Percentiles rank a stretch among this genome's conserved stretches.
phyloP scores from a whole-genome alignment of 164 flowering plant species.

The Akebia trifoliata region DNA sequence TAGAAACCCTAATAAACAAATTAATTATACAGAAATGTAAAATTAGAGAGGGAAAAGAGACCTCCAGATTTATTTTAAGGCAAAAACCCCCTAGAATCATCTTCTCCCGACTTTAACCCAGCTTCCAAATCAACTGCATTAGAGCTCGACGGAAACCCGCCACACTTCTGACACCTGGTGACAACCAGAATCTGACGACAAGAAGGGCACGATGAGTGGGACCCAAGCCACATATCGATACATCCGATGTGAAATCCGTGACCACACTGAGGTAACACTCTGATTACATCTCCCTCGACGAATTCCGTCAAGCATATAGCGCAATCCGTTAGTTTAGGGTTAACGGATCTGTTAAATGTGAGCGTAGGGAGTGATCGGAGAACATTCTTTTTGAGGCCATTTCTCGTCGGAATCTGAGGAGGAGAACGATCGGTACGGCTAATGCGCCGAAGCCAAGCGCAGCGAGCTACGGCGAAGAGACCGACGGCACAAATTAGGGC shows the following conservation, averaged over 20 bases:
- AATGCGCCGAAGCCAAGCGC: conserved; percentile 75
- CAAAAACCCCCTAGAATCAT: conserved; percentile 31
- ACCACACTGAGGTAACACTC: conserved; percentile 79
- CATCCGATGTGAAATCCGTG: conserved; percentile 82
- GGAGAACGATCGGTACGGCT: conserved; percentile 2
- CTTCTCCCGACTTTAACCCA: conserved; percentile 28
- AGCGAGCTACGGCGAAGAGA: conserved; percentile 74
- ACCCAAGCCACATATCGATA: conserved; percentile 76
- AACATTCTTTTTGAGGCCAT: conserved; percentile 79
- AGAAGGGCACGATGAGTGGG: conserved; percentile 83
- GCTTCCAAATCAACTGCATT: conserved; percentile 16
- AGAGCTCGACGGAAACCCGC: conserved; percentile 30
- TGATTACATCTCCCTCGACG: conserved; percentile 63
- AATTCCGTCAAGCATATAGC: conserved; percentile 85
- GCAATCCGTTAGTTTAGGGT: conserved; percentile 53
- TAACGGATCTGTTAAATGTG: conserved; percentile 28
- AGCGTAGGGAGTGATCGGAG: conserved; percentile 61
- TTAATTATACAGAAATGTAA: background rate
- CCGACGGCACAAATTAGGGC: conserved; percentile 92
- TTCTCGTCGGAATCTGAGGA: conserved; percentile 38
- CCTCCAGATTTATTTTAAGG: conserved; percentile 19
- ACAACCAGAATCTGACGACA: conserved; percentile 65
- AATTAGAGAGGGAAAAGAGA: background rate
- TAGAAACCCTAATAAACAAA: too few relatives aligned
- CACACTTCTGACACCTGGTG: conserved; percentile 53